Percentiles rank a stretch among this genome's conserved stretches.
These are phyloP conservation scores for Panicum hallii DNA, from an alignment of 202 grass and related monocot genomes.

Conservation along the genomic window DNA sequence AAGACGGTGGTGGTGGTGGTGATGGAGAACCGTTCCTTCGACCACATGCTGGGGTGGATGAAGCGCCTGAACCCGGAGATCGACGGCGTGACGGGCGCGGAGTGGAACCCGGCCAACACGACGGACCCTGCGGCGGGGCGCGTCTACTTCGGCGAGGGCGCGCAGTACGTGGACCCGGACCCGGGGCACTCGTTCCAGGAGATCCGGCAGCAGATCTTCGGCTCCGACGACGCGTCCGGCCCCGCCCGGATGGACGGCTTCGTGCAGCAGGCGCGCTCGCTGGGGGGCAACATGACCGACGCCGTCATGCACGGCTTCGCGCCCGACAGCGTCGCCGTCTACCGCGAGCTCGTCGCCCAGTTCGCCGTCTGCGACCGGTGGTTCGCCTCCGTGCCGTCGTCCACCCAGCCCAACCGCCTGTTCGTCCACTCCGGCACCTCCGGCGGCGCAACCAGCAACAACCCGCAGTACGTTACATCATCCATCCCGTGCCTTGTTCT, in stretches of 20 bases:
- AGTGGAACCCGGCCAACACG: slow-evolving; percentile 75
- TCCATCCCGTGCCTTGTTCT: no score
- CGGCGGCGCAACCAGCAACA: slow-evolving; percentile 86
- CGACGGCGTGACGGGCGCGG: slow-evolving; percentile 71
- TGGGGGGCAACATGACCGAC: slow-evolving; percentile 70
- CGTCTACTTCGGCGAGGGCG: slow-evolving; percentile 86
- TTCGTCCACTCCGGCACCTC: slow-evolving; percentile 94
- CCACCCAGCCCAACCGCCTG: slow-evolving; percentile 91
- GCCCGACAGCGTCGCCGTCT: slow-evolving; percentile 84
- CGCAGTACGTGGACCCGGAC: slow-evolving; percentile 91
- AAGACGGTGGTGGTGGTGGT: slow-evolving; percentile 94
- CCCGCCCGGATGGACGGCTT: slow-evolving; percentile 78
- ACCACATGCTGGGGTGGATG: slow-evolving; percentile 99
- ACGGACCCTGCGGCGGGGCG: slow-evolving; percentile 55
- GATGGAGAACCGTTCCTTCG: slow-evolving; percentile 99
- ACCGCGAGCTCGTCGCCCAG: slow-evolving; percentile 74
- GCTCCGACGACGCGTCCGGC: slow-evolving; percentile 70
- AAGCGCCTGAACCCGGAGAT: slow-evolving; percentile 85
- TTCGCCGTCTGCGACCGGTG: slow-evolving; percentile 95
- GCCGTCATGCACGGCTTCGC: slow-evolving; percentile 88
- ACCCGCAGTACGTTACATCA: slow-evolving; percentile 52
- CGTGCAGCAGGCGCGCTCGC: slow-evolving; percentile 82
- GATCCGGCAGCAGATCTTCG: slow-evolving; percentile 96
- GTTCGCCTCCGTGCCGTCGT: slow-evolving; percentile 92
- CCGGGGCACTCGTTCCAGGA: slow-evolving; percentile 98